Base-by-base conservation (phyloP, 805 yeast genomes). In the Saccharomycopsis fodiens region DNA sequence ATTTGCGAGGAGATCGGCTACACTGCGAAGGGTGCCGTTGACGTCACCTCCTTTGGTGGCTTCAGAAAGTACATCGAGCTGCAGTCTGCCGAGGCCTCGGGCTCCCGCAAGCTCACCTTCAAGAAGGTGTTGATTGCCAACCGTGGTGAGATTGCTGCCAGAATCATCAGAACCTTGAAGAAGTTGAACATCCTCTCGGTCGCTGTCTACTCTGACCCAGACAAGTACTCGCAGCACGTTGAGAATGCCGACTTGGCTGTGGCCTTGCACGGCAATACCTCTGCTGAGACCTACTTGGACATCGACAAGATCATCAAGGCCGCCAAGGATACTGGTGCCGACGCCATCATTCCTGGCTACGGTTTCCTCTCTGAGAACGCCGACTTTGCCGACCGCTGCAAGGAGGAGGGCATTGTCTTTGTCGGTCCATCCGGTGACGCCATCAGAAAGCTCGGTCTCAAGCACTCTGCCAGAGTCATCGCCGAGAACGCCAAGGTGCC, bases 341-440 rank as follows among this genome's bases (percentile, higher is more conserved):
- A 93, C 61, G 97, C 97, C n/a, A 88, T 91, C 53, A 84, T 93
- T 53, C 98, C 98, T 4, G 98, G 98, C 49, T 91, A 93, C 60
- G 98, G 98, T 3, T 91, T 91, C 72, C 68, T 91, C 35, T 86
- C 96, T 15, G 98, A 91, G 65, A 91, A 91, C 62, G 97, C 97
- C 19, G 96, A 86, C 47, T 91, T 91, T 60, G 85, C 97, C 39
- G 96, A 89, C 60, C 76, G 87, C 59, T 81, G 96, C 68, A 82
- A 68, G 22, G 67, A 66, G 44, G 95, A 85, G 61, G 94, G 93
- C 31, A 81, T 91, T 55, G 83, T 82, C 1, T 91, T 91, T 65
- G 94, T 91, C 38, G 98, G 98, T n/a, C 98, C 98, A 15, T 73
- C 91, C 13, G 96, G 96, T 43, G 88, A 85, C 50, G 89, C 96